Evolutionary conservation across 2,329 filamentous ascomycete species (phyloP).

Genomic region (Neopestalotiopsis rosae): DNA sequence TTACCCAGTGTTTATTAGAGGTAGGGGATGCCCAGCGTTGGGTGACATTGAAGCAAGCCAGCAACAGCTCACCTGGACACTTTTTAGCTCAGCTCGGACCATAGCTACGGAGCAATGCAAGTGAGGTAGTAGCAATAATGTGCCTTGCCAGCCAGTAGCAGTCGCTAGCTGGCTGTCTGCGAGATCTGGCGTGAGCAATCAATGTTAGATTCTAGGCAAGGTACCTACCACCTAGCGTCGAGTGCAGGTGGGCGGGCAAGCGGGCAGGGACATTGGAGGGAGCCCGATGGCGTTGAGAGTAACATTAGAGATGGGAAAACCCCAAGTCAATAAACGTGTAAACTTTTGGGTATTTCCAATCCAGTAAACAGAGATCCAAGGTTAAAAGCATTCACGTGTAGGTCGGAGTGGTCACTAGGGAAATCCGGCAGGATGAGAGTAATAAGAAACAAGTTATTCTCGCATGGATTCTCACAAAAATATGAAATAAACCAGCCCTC

Average conservation of each 20-base stretch:
- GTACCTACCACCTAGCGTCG: not conserved
- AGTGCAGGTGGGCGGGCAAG: no score
- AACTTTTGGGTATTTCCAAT: no score
- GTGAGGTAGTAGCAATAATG: not conserved
- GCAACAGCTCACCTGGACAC: constrained; percentile 14
- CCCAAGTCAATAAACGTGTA: no score
- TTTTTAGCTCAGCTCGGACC: constrained; percentile 12
- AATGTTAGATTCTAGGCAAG: not conserved
- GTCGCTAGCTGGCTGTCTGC: not conserved
- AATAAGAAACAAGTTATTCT: not conserved
- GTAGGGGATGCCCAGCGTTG: constrained; percentile 4
- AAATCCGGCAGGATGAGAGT: no score
- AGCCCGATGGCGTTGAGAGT: not conserved
- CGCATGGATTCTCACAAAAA: not conserved
- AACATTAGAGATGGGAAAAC: not conserved
- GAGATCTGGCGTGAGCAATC: not conserved
- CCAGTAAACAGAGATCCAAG: no score
- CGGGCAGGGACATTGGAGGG: not conserved
- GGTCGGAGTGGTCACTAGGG: no score
- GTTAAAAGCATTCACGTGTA: no score
- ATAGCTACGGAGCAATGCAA: not conserved
- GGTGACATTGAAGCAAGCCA: constrained; percentile 3
- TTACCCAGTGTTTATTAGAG: not conserved
- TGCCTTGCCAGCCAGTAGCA: not conserved
- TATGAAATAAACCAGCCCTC: not conserved